Percentiles rank a stretch among this genome's conserved stretches.
phyloP scores from a whole-genome alignment of 2,329 filamentous ascomycete genomes.

The Xylaria hypoxylon region DNA sequence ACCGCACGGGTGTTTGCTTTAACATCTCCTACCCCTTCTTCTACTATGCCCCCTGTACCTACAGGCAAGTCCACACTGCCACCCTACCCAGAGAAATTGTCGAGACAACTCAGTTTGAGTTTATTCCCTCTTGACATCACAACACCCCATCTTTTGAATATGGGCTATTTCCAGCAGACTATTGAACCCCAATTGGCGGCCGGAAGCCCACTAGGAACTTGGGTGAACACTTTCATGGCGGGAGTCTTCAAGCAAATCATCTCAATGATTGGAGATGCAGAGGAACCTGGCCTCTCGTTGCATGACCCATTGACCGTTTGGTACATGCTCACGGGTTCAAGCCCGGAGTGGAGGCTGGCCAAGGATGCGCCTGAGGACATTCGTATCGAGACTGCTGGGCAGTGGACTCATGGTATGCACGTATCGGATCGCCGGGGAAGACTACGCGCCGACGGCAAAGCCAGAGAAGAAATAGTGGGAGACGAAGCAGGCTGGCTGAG shows the following conservation, averaged over 20 bases:
- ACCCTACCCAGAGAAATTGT: conserved; percentile 73
- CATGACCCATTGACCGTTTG: conserved; percentile 85
- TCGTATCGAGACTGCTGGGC: conserved; percentile 86
- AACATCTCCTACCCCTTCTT: conserved; percentile 77
- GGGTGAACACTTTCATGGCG: conserved; percentile 78
- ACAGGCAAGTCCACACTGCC: conserved; percentile 63
- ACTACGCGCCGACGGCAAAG: conserved; percentile 63
- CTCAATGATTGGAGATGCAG: conserved; percentile 68
- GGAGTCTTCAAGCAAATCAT: conserved; percentile 77
- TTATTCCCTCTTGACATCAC: conserved; percentile 85
- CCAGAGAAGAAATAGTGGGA: conserved; percentile 67
- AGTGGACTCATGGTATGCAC: conserved; percentile 96
- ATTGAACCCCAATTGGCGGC: conserved; percentile 67
- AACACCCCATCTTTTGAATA: conserved; percentile 73
- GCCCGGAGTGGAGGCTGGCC: conserved; percentile 67
- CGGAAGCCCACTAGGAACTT: conserved; percentile 79
- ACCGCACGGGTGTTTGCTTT: conserved; percentile 82
- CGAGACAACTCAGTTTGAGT: conserved; percentile 72
- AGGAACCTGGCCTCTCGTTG: conserved; percentile 71
- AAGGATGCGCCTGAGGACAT: conserved; percentile 79
- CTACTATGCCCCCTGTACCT: conserved; percentile 81
- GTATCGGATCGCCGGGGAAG: conserved; percentile 79
- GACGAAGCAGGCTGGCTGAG: conserved; percentile 84
- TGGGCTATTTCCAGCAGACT: conserved; percentile 67
- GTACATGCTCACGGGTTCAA: conserved; percentile 75